phyloP scores from a whole-genome alignment of 805 yeast species.

The Sporopachydermia lactativora region DNA sequence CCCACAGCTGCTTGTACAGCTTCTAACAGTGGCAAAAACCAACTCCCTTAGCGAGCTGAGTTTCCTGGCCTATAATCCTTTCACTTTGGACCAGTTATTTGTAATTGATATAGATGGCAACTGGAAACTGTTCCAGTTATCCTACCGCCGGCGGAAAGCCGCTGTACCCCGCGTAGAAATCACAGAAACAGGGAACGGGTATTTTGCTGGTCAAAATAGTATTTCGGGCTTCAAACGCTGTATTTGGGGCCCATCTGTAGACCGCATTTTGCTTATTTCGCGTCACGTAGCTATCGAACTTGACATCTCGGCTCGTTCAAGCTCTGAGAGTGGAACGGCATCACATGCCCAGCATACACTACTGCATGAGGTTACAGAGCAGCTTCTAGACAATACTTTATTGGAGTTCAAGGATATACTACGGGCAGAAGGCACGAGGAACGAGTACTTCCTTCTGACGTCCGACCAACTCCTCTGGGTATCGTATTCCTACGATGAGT shows the following conservation, averaged over 20 bases:
- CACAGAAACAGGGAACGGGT: not conserved
- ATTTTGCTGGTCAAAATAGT: conserved; percentile 1
- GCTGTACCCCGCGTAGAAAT: not conserved
- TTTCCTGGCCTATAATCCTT: not conserved
- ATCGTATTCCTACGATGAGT: conserved; percentile 13
- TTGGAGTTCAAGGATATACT: conserved; percentile 29
- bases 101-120: not conserved
- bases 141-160: not conserved
- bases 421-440: conserved; percentile 16
- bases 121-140: not conserved
- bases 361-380: not conserved
- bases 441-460: conserved; percentile 41
- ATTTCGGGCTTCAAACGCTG: not conserved
- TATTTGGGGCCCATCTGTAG: not conserved
- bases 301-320: not conserved
- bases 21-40: not conserved
- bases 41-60: not conserved
- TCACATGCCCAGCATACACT: not conserved
- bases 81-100: not conserved
- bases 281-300: not conserved
- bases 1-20: not conserved
- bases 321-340: not conserved
- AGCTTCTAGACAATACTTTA: not conserved
- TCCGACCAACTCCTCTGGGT: conserved; percentile 51
- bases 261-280: not conserved